Base-by-base conservation (phyloP, 2,329 filamentous ascomycete species). In the Hymenoscyphus fraxineus region DNA sequence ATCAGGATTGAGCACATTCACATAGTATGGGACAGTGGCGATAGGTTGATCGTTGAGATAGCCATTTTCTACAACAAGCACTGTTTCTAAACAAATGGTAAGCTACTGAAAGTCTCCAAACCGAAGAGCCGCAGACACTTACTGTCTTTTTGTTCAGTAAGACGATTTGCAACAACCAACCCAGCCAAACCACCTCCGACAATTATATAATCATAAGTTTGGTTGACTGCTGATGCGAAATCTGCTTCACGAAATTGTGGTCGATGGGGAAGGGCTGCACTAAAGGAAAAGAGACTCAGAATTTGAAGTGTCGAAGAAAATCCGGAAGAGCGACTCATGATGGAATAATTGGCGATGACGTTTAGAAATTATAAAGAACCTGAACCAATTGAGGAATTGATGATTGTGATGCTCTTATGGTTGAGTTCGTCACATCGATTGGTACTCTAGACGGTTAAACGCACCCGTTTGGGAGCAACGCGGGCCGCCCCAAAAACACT, bases 1-100 rank as follows among this genome's bases (percentile, higher is more conserved):
- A 7, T 39, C 40, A 9, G n/a, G 27, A 32, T 58, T 64, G 31
- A 54, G 27, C 41, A 59, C 35, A 39, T 32, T 58, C 39, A 51
- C 59, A 22, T 38, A 16, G 22, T 64, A 64, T 13, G 63, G 63
- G 40, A 64, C 38, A 54, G 31, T 61, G 15, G 63, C 58, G 32
- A 51, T 41, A 19, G 59, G 51, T 13, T 56, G 6, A 40, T 64
- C 55, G 19, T 64, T 59, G 41, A 64, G 54, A 15, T 61, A 64
- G 16, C 74, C 78, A 40, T 77, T 77, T 63, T 80, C 78, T 31
- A 79, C 66, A 7, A 80, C 77, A 16, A 78, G 69, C 6, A 80
- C 77, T 22, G 77, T 69, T 59, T 74, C 59, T 55, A 22, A 6
- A 2, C 1, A 19, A 41, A 12, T n/a, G 13, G 3, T 62, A 57